Percentiles rank a stretch among this genome's conserved stretches.
Evolutionary conservation across 78 protist genomes (phyloP).

Genomic region (Guillardia theta): DNA sequence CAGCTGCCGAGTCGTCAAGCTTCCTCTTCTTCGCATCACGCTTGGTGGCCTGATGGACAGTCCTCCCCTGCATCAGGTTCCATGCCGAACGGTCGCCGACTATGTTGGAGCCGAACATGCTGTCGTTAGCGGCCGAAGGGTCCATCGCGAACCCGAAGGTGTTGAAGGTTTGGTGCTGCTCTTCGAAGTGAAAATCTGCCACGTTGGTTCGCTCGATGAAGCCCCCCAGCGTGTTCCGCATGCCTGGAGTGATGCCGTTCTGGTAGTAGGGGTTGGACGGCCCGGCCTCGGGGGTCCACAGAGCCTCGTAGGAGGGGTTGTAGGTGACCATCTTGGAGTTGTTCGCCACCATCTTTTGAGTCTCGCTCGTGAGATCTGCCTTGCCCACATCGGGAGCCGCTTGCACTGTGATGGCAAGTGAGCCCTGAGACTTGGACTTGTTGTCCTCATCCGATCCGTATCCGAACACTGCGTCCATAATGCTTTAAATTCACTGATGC

Average conservation of each 20-base stretch:
- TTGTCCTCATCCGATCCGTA: neutral
- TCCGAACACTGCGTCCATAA: neutral
- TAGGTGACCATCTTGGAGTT: neutral
- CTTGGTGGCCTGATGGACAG: constrained; percentile 21
- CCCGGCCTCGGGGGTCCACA: neutral
- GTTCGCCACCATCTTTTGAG: neutral
- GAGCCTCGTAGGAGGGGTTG: neutral
- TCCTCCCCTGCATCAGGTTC: neutral
- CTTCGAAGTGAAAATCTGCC: neutral
- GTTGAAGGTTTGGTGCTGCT: neutral
- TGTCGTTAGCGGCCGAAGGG: neutral
- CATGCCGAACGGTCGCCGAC: neutral
- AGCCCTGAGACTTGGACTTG: neutral
- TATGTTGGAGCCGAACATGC: neutral
- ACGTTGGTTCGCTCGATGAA: neutral
- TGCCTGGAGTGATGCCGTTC: neutral
- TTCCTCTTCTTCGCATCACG: constrained; percentile 1
- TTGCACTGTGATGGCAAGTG: neutral
- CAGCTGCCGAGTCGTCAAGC: neutral
- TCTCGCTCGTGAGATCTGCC: neutral
- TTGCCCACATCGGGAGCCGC: neutral
- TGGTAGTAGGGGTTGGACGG: neutral
- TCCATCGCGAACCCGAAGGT: constrained; percentile 11
- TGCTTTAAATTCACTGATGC: neutral
- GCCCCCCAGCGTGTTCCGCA: constrained; percentile 20